phyloP scores from a whole-genome alignment of 331 rosid genomes.

The Arachis monticola region DNA sequence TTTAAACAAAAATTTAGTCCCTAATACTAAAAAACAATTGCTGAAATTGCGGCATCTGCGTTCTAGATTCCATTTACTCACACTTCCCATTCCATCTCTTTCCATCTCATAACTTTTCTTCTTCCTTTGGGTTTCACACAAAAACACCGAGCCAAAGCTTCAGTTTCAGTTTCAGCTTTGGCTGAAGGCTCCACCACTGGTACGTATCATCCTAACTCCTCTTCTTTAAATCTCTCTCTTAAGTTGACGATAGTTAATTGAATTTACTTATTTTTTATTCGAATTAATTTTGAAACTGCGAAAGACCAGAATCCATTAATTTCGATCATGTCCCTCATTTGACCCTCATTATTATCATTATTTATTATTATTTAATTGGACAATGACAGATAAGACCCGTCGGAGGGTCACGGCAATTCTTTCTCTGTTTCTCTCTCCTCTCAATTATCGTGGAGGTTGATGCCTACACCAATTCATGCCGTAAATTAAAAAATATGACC shows the following conservation, averaged over 20 bases:
- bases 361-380: slow-evolving; percentile 30
- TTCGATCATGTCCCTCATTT: slow-evolving; percentile 28
- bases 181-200: slow-evolving; percentile 11
- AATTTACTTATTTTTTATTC: slow-evolving; percentile 16
- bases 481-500: background rate
- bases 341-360: slow-evolving; percentile 5
- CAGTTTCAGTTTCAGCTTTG: background rate
- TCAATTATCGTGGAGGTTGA: slow-evolving; percentile 31
- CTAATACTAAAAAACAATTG: background rate
- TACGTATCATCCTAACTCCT: slow-evolving; percentile 9
- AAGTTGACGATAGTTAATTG: background rate
- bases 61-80: background rate
- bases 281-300: slow-evolving; percentile 29
- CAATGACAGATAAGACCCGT: slow-evolving; percentile 48
- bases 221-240: background rate
- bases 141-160: background rate
- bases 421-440: slow-evolving; percentile 36
- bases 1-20: background rate
- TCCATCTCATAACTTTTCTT: background rate
- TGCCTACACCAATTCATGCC: slow-evolving; percentile 7
- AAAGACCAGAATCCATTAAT: slow-evolving; percentile 22
- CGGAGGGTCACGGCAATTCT: slow-evolving; percentile 21
- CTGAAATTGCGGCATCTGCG: slow-evolving; percentile 30
- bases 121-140: background rate
- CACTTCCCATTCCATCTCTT: background rate